Evolutionary conservation across 768 basidiomycete species (phyloP).

Genomic region (Sistotremastrum niveocremeum): DNA sequence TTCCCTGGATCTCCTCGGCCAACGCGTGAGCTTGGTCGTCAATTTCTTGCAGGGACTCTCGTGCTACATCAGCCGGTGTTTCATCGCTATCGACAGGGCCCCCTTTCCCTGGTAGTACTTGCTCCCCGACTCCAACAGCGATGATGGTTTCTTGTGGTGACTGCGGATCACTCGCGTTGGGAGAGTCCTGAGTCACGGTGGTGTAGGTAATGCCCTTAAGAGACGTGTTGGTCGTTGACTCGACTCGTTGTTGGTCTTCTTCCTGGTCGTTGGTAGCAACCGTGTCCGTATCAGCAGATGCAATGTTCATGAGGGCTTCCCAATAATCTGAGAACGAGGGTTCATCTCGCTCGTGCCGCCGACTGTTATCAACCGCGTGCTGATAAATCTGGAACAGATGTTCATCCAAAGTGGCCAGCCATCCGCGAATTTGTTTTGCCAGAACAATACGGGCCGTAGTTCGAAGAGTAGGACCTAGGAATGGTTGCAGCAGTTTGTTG

Average conservation of each 20-base stretch:
- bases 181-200: slow-evolving; percentile 7
- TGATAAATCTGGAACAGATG: background rate
- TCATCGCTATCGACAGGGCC: slow-evolving; percentile 7
- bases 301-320: background rate
- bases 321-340: background rate
- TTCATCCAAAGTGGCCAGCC: slow-evolving; percentile 6
- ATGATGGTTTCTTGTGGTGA: slow-evolving; percentile 9
- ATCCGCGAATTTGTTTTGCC: slow-evolving; percentile 8
- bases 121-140: slow-evolving; percentile 15
- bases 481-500: slow-evolving; percentile 15
- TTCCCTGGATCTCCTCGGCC: slow-evolving; percentile 6
- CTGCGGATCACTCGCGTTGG: background rate
- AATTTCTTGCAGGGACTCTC: background rate
- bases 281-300: background rate
- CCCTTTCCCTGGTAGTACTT: slow-evolving; percentile 15
- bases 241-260: background rate
- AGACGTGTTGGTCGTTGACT: slow-evolving; percentile 10
- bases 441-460: slow-evolving; percentile 6
- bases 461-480: slow-evolving; percentile 10
- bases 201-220: slow-evolving; percentile 12
- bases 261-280: background rate
- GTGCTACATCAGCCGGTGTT: background rate
- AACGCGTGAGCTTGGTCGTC: slow-evolving; percentile 1
- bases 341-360: background rate
- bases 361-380: slow-evolving; percentile 2